A percentile compares a stretch with the other conserved stretches of the same genome.
phyloP scores from a whole-genome alignment of 2,329 filamentous ascomycete genomes.

The Neonectria sp. region DNA sequence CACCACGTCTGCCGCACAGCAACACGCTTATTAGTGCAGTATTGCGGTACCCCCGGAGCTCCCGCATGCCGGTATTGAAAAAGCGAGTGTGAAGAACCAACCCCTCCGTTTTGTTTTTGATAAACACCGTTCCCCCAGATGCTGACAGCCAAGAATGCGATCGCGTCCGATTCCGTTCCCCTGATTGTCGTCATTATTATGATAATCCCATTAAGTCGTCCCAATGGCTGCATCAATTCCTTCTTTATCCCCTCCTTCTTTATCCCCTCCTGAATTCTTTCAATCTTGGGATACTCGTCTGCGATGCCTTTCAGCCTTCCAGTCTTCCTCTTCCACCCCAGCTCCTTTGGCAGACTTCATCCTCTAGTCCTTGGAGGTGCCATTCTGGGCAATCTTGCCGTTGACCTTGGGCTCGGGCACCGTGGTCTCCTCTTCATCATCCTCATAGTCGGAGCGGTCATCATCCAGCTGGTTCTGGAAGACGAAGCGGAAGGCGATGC shows the following conservation, averaged over 20 bases:
- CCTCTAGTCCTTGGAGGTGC: conserved; percentile 34
- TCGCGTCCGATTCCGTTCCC: conserved; percentile 16
- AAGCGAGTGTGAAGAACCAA: conserved; percentile 29
- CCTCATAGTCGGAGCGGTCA: conserved; percentile 79
- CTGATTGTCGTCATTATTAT: conserved; percentile 24
- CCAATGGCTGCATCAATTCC: conserved; percentile 18
- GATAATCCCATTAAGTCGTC: conserved; percentile 30
- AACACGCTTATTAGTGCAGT: conserved; percentile 19
- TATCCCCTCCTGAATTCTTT: conserved; percentile 7
- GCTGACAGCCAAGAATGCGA: conserved; percentile 15
- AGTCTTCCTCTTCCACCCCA: neutral
- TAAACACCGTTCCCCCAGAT: conserved; percentile 26
- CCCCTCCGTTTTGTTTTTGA: conserved; percentile 19
- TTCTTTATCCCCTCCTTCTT: conserved; percentile 5
- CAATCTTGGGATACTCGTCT: conserved; percentile 2
- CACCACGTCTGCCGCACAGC: neutral
- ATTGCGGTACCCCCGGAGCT: conserved; percentile 26
- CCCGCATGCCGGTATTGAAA: conserved; percentile 27
- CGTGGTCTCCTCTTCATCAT: conserved; percentile 69
- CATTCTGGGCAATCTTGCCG: conserved; percentile 29
- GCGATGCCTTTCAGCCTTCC: neutral
- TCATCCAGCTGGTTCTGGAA: conserved; percentile 74
- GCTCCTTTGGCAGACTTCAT: neutral
- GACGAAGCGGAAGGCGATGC: conserved; percentile 81
- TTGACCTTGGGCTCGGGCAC: conserved; percentile 47